Evolutionary conservation across 1,284 basidiomycete species (phyloP), one percentile per base, ranked within the genome.

Genomic region (Polyporus tsugae): DNA sequence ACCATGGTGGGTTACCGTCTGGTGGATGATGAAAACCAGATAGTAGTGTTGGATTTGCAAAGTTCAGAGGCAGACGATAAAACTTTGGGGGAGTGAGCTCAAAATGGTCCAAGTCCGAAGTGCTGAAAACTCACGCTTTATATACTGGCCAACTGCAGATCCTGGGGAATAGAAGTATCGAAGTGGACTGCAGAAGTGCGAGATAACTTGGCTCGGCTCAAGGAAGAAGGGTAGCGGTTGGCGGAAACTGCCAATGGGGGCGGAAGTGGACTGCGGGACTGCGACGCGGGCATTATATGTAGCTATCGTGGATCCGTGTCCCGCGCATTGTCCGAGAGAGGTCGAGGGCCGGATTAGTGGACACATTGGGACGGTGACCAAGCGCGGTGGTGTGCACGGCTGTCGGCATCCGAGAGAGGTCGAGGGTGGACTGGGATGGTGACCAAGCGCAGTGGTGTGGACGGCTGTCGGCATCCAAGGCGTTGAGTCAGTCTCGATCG

Each of bases 1-100:
- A 42, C 67, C 73, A 76, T 78, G 58, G 57, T 61, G 65, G 59
- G 35, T 33, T 22, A 52, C 11, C n/a, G 49, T 52, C 6, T 57
- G 33, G 33, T 57, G 55, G 55, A n/a, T 57, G 55, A 6, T 57
- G 55, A 6, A n/a, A 17, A 6, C 36, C 49, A 15, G 11, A 22
- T 25, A 29, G 49, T 29, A 22, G 22, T 52, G 49, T 22, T 19
- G 44, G 44, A 29, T 25, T 52, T 52, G 4, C 7, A 6, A 57
- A 25, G 13, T 7, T 53, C 17, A 19, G 52, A n/a, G 46, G 22
- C 10, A 10, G 22, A 25, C 11, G n/a, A 11, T 49, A 11, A 25
- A 15, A 53, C 52, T 25, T 25, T 33, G 25, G 52, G 52, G 25
- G 29, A 15, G 22, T 53, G 52, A 25, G 52, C 13, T 33, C 52